Evolutionary conservation across 139 green algal genomes (phyloP).

Genomic region (Choricystis sp.): DNA sequence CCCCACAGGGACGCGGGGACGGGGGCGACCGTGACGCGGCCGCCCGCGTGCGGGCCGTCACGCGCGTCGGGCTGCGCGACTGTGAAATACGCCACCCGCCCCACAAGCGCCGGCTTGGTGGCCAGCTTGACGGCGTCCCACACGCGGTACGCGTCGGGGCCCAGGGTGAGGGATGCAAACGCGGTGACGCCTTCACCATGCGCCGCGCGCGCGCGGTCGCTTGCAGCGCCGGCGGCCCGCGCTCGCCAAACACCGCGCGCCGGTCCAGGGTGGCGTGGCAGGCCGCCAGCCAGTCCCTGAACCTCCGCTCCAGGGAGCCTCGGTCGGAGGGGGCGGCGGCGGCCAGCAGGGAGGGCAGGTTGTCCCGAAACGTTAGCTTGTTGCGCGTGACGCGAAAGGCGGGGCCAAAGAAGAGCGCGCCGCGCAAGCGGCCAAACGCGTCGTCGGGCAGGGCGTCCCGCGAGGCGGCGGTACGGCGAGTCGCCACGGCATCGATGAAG

Average conservation of each 20-base stretch:
- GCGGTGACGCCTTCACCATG: constrained; percentile 34
- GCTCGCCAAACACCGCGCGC: constrained; percentile 27
- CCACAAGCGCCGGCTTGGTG: constrained; percentile 34
- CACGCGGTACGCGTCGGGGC: constrained; percentile 7
- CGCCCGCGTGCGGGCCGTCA: constrained; percentile 30
- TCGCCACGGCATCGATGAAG: constrained; percentile 40
- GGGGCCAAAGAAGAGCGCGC: constrained; percentile 63
- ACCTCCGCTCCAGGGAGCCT: constrained; percentile 35
- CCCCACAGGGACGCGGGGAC: constrained; percentile 42
- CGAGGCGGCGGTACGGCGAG: constrained; percentile 25
- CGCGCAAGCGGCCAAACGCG: constrained; percentile 41
- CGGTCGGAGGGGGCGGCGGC: constrained; percentile 19
- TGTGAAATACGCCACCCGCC: constrained; percentile 33
- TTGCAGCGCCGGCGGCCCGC: background rate
- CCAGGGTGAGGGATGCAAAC: constrained; percentile 38
- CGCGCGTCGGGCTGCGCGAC: constrained; percentile 22
- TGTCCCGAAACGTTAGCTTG: constrained; percentile 54
- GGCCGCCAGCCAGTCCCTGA: constrained; percentile 44
- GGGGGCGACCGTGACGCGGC: constrained; percentile 28
- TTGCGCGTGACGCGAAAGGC: constrained; percentile 59
- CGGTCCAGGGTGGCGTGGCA: constrained; percentile 57
- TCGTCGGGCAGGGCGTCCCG: constrained; percentile 52
- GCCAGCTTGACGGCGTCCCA: constrained; percentile 42
- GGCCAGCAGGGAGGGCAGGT: constrained; percentile 41
- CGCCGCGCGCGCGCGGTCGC: background rate